phyloP scores from a whole-genome alignment of 2,329 filamentous ascomycete species.

The Fusarium lyarnte region DNA sequence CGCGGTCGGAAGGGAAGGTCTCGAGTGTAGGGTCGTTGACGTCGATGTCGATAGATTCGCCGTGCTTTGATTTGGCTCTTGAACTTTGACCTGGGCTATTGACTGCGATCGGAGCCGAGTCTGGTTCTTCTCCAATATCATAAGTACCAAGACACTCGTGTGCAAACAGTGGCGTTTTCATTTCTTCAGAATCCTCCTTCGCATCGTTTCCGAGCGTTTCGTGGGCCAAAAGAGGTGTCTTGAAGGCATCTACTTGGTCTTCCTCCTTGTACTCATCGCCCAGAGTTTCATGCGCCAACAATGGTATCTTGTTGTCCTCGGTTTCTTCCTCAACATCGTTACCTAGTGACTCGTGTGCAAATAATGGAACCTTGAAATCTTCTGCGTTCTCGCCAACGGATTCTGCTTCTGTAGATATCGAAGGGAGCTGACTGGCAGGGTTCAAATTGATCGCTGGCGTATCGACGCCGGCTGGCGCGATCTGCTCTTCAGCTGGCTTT shows the following conservation, averaged over 20 bases:
- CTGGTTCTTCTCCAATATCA: slow-evolving; percentile 48
- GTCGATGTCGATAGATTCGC: slow-evolving; percentile 44
- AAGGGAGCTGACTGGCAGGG: slow-evolving; percentile 4
- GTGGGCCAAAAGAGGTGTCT: slow-evolving; percentile 20
- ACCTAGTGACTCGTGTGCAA: slow-evolving; percentile 58
- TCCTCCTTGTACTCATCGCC: slow-evolving; percentile 51
- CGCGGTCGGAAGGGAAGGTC: slow-evolving; percentile 56
- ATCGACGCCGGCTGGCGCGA: slow-evolving; percentile 11
- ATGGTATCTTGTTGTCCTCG: slow-evolving; percentile 48
- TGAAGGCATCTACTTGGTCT: slow-evolving; percentile 46
- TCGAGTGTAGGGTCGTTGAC: slow-evolving; percentile 60
- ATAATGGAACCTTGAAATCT: slow-evolving; percentile 51
- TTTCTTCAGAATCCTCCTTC: slow-evolving; percentile 29
- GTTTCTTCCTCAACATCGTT: slow-evolving; percentile 46
- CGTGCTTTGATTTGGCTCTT: slow-evolving; percentile 29
- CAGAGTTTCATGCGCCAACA: slow-evolving; percentile 59
- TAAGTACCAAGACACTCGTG: slow-evolving; percentile 59
- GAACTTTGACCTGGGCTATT: slow-evolving; percentile 28
- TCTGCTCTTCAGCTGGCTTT: slow-evolving; percentile 29
- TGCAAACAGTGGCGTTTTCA: slow-evolving; percentile 55
- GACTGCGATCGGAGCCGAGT: slow-evolving; percentile 24
- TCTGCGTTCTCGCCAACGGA: slow-evolving; percentile 14
- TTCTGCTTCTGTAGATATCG: slow-evolving; percentile 6
- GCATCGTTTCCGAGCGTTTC: slow-evolving; percentile 13
- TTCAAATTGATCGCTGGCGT: slow-evolving; percentile 20